phyloP scores from a whole-genome alignment of 2,329 filamentous ascomycete species.

The Arthrobotrys sinensis region DNA sequence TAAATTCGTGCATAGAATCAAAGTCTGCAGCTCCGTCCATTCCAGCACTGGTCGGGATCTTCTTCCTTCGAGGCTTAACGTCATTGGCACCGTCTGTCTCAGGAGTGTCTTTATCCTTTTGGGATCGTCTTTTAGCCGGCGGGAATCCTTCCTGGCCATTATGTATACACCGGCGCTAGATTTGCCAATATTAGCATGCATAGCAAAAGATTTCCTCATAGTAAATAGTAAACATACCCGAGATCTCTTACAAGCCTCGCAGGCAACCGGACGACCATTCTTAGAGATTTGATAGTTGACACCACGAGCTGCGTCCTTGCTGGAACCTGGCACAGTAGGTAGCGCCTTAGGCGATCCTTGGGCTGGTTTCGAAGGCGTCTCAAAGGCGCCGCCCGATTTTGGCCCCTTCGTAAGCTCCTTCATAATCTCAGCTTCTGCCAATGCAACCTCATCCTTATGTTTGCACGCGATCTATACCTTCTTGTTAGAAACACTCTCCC shows the following conservation, averaged over 20 bases:
- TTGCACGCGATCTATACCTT: constrained; percentile 52
- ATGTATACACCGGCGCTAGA: constrained; percentile 58
- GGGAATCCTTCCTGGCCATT: constrained; percentile 60
- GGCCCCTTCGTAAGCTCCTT: constrained; percentile 45
- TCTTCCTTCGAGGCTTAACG: constrained; percentile 38
- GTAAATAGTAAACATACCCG: constrained; percentile 39
- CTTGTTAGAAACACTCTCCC: not conserved
- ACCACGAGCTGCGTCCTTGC: constrained; percentile 42
- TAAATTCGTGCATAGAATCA: constrained; percentile 46
- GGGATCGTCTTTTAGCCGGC: constrained; percentile 50
- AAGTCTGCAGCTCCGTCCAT: constrained; percentile 40
- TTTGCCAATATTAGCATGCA: constrained; percentile 15
- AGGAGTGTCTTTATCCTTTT: constrained; percentile 52
- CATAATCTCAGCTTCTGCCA: constrained; percentile 58
- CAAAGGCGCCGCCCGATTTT: constrained; percentile 29
- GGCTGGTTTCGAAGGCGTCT: constrained; percentile 36
- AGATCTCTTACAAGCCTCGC: constrained; percentile 61
- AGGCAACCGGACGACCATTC: constrained; percentile 57
- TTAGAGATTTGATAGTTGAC: constrained; percentile 60
- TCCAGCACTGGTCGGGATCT: constrained; percentile 32
- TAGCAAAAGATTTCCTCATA: not conserved
- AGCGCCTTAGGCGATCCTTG: constrained; percentile 46
- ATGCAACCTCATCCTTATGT: constrained; percentile 58
- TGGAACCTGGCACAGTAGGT: constrained; percentile 24
- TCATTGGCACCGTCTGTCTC: constrained; percentile 45